phyloP scores from a whole-genome alignment of 1,284 basidiomycete species.

The Psilocybe mexicana region DNA sequence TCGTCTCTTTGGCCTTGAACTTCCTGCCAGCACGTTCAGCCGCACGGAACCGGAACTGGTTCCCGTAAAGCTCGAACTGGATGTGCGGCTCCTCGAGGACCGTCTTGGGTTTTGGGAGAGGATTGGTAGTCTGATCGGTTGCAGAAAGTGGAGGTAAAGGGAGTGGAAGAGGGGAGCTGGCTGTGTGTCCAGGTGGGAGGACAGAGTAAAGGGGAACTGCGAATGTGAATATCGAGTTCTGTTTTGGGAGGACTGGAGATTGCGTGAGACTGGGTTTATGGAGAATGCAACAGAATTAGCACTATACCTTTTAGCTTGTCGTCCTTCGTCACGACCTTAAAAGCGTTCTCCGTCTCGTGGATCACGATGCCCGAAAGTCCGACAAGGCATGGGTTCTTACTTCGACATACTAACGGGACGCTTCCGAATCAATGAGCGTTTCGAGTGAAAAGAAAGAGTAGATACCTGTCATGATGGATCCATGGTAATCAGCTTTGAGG shows the following conservation, averaged over 20 bases:
- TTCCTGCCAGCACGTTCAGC: conserved; percentile 79
- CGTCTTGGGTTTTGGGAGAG: conserved; percentile 33
- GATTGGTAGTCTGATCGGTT: background rate
- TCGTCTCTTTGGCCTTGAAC: conserved; percentile 82
- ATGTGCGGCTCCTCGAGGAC: conserved; percentile 63
- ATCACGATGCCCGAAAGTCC: conserved; percentile 78
- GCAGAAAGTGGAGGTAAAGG: background rate
- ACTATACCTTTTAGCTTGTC: conserved; percentile 70
- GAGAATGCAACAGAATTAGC: background rate
- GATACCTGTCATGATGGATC: conserved; percentile 73
- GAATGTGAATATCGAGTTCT: conserved; percentile 72
- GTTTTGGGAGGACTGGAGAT: conserved; percentile 72
- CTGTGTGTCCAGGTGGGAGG: conserved; percentile 32
- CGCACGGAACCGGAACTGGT: conserved; percentile 80
- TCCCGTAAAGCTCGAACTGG: conserved; percentile 79
- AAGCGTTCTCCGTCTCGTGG: conserved; percentile 83
- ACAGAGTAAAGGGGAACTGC: conserved; percentile 67
- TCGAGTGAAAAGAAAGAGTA: conserved; percentile 1
- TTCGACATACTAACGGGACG: conserved; percentile 56
- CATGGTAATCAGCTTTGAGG: conserved; percentile 85
- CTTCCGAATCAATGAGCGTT: background rate
- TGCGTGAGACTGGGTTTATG: background rate
- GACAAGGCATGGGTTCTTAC: conserved; percentile 74
- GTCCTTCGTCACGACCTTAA: conserved; percentile 71
- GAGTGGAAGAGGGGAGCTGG: conserved; percentile 21